Evolutionary conservation across 1,139 yeast species (phyloP).

Genomic region (Hemisphaericaspora lyxosophila): DNA sequence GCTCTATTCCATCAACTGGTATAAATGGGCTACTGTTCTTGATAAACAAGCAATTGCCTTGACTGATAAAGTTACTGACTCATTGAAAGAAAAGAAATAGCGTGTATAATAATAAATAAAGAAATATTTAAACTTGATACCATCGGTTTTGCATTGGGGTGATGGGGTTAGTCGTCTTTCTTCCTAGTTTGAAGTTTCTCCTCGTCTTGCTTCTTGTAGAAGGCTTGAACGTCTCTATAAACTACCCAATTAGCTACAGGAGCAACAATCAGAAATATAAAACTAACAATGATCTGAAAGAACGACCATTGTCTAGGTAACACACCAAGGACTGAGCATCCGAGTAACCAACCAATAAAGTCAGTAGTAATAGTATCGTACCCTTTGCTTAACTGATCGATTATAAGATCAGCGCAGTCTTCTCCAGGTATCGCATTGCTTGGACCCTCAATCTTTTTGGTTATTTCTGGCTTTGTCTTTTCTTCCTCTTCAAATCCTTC

Average conservation of each 20-base stretch:
- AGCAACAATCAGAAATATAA: constrained; percentile 56
- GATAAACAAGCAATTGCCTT: constrained; percentile 35
- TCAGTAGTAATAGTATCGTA: constrained; percentile 81
- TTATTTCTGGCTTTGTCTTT: constrained; percentile 80
- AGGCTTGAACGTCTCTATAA: constrained; percentile 48
- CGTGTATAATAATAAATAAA: constrained; percentile 1
- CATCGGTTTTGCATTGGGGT: too few species aligned
- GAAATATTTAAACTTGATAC: background rate
- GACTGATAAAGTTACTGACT: constrained; percentile 30
- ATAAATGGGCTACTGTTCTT: constrained; percentile 38
- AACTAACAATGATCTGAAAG: constrained; percentile 48
- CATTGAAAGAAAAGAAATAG: constrained; percentile 23
- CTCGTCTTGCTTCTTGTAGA: constrained; percentile 15
- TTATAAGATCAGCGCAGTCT: constrained; percentile 61
- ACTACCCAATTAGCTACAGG: constrained; percentile 63
- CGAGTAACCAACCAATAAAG: constrained; percentile 78
- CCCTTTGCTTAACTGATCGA: constrained; percentile 61
- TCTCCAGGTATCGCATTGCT: constrained; percentile 69
- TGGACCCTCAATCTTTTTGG: constrained; percentile 81
- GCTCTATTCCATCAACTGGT: constrained; percentile 58
- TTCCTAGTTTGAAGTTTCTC: constrained; percentile 7
- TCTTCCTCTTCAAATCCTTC: constrained; percentile 88
- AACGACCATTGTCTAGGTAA: constrained; percentile 65
- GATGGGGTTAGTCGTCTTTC: constrained; percentile 3
- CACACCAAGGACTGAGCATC: constrained; percentile 66